Evolutionary conservation across 768 basidiomycete species (phyloP).

Genomic region (Paxillus involutus): DNA sequence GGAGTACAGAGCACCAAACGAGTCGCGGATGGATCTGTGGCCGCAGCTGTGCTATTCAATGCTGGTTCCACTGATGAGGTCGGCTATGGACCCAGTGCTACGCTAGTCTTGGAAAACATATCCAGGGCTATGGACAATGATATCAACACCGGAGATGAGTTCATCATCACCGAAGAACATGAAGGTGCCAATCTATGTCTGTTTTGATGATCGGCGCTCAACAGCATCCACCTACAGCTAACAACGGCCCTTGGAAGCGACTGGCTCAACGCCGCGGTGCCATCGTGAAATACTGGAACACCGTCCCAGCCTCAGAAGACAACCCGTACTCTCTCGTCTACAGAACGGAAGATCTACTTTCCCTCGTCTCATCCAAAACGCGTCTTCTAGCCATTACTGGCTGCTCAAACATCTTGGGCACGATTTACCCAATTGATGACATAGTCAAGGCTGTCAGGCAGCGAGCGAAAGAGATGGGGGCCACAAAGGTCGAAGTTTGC

Average conservation of each 20-base stretch:
- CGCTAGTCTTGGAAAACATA: conserved; percentile 68
- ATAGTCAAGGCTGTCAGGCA: conserved; percentile 51
- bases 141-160: conserved; percentile 63
- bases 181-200: conserved; percentile 51
- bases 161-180: conserved; percentile 78
- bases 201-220: neutral
- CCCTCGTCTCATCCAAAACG: conserved; percentile 63
- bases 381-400: conserved; percentile 73
- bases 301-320: conserved; percentile 43
- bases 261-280: conserved; percentile 59
- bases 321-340: conserved; percentile 70
- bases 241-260: conserved; percentile 75
- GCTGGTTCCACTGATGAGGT: conserved; percentile 63
- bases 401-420: conserved; percentile 76
- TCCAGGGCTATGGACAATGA: conserved; percentile 57
- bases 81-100: conserved; percentile 65
- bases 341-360: conserved; percentile 54
- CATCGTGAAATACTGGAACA: conserved; percentile 58
- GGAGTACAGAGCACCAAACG: conserved; percentile 54
- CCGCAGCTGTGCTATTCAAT: conserved; percentile 62
- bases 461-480: conserved; percentile 51
- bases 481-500: conserved; percentile 60
- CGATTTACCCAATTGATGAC: conserved; percentile 59
- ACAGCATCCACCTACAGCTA: conserved; percentile 44
- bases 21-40: conserved; percentile 46